These are phyloP conservation scores for Geotrichum bryndzae DNA, from an alignment of 1,139 yeast species.

Conservation along the genomic window DNA sequence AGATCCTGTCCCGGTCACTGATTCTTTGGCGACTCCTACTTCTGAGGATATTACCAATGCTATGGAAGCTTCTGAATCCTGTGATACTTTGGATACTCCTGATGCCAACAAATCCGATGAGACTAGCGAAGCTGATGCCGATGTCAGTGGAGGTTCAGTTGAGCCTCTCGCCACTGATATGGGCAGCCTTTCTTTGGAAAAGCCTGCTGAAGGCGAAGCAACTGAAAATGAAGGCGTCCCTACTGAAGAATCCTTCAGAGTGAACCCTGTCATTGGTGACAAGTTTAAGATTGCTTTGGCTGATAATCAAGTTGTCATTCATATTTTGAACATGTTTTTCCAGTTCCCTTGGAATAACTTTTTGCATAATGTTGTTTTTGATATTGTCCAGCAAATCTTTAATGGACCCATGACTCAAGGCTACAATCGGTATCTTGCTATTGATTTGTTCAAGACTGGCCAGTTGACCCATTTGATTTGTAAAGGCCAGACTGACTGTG, in stretches of 20 bases:
- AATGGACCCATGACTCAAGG: slow-evolving; percentile 94
- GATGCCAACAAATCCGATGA: slow-evolving; percentile 18
- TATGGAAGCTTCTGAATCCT: background rate
- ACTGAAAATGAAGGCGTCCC: slow-evolving; percentile 1
- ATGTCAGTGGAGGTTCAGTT: slow-evolving; percentile 30
- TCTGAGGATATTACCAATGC: slow-evolving; percentile 8
- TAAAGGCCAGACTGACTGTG: slow-evolving; percentile 74
- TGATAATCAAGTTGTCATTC: slow-evolving; percentile 73
- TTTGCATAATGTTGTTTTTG: slow-evolving; percentile 94
- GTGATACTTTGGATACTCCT: slow-evolving; percentile 1
- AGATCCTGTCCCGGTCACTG: background rate
- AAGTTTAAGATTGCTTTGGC: slow-evolving; percentile 75
- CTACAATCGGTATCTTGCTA: slow-evolving; percentile 80
- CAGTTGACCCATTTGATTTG: slow-evolving; percentile 72
- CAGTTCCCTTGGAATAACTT: slow-evolving; percentile 97
- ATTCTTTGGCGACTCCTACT: background rate
- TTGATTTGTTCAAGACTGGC: slow-evolving; percentile 77
- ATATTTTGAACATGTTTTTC: slow-evolving; percentile 78
- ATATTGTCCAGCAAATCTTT: slow-evolving; percentile 90
- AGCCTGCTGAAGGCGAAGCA: background rate
- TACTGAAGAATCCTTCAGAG: slow-evolving; percentile 40
- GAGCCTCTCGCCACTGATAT: slow-evolving; percentile 5
- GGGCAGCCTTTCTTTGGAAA: slow-evolving; percentile 1
- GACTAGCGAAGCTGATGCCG: slow-evolving; percentile 16
- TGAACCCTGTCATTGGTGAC: slow-evolving; percentile 83